phyloP scores from a whole-genome alignment of 345 rosid genomes.

The Pistacia integerrima region DNA sequence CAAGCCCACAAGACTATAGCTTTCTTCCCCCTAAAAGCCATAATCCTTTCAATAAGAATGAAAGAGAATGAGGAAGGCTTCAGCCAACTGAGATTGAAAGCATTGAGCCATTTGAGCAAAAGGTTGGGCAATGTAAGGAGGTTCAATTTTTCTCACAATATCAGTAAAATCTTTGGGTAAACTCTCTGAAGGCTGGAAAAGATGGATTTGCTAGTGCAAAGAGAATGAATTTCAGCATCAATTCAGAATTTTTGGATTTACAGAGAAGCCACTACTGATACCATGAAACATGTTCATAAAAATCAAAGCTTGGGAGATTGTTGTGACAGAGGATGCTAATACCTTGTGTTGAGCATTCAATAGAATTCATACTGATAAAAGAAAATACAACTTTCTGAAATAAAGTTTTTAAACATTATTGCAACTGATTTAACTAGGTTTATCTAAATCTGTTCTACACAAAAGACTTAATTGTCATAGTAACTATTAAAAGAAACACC shows the following conservation, averaged over 20 bases:
- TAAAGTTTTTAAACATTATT: not conserved
- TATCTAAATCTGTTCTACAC: not conserved
- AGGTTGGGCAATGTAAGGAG: too few species aligned
- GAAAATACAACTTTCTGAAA: not conserved
- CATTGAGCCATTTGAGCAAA: too few species aligned
- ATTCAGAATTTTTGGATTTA: not conserved
- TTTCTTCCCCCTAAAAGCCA: too few species aligned
- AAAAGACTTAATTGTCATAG: not conserved
- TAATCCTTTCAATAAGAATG: too few species aligned
- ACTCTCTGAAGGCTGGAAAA: not conserved
- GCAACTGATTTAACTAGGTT: not conserved
- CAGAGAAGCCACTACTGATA: not conserved
- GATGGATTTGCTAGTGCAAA: not conserved
- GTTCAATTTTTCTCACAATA: not conserved
- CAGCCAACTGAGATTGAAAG: too few species aligned
- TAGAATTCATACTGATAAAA: not conserved
- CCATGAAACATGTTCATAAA: too few species aligned
- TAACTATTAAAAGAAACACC: not conserved
- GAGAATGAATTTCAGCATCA: not conserved
- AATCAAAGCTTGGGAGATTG: not conserved
- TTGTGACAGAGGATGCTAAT: not conserved
- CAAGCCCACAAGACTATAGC: too few species aligned
- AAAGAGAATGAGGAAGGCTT: too few species aligned
- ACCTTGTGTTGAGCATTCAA: not conserved
- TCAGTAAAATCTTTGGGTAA: not conserved